A percentile compares a stretch with the other conserved stretches of the same genome.
Evolutionary conservation across 129 eudicot genomes (phyloP).

Genomic region (Sambucus nigra): DNA sequence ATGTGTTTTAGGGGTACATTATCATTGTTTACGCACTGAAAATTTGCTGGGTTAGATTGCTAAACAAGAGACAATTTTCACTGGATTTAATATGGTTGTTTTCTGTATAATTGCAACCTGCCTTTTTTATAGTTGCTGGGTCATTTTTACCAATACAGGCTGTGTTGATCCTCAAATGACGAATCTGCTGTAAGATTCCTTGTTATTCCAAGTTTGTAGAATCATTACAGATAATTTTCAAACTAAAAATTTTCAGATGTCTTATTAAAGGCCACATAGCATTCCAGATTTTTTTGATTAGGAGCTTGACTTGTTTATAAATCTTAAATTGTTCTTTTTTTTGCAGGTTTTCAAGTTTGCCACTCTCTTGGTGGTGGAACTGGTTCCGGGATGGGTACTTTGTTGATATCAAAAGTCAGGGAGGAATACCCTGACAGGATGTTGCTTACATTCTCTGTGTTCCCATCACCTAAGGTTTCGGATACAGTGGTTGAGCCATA

Average conservation of each 20-base stretch:
- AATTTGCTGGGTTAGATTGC: not conserved
- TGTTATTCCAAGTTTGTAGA: not conserved
- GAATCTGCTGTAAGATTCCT: not conserved
- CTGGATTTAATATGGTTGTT: not conserved
- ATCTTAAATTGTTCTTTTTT: not conserved
- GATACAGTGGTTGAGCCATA: conserved; percentile 49
- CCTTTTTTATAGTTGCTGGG: not conserved
- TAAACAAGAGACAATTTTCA: not conserved
- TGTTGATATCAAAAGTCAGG: conserved; percentile 41
- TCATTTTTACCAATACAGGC: not conserved
- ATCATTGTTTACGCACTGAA: not conserved
- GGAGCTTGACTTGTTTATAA: not conserved
- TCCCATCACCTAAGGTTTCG: conserved; percentile 40
- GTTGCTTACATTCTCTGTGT: conserved; percentile 44
- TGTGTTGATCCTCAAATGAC: not conserved
- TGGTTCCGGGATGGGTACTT: conserved; percentile 43
- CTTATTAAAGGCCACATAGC: not conserved
- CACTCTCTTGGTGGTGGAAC: conserved; percentile 51
- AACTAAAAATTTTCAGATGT: not conserved
- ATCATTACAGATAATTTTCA: not conserved
- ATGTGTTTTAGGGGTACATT: not conserved
- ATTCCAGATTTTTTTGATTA: too few relatives aligned
- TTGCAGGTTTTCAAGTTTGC: conserved; percentile 42
- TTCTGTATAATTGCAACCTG: too few relatives aligned
- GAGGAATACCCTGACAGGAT: conserved; percentile 45